Conservation (phyloP, 148 eudicot genomes). For the Persicaria maculosa region DNA sequence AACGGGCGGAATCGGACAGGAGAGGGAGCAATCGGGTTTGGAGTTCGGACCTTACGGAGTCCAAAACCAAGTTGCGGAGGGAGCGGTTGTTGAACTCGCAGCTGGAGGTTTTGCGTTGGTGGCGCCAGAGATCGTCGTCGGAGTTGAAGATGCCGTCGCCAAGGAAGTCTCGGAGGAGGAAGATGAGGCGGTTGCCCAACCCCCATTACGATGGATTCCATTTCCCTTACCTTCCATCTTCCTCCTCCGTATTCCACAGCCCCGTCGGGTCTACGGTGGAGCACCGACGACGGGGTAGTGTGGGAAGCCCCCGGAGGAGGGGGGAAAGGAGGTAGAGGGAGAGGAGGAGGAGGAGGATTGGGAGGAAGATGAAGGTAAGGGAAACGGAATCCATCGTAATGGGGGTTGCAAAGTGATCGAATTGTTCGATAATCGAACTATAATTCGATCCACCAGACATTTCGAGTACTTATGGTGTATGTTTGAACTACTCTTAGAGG, state of each 20-base stretch:
- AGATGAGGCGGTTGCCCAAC: constrained; percentile 21
- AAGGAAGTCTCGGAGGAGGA: not conserved
- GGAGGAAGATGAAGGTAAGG: not conserved
- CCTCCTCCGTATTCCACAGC: no score
- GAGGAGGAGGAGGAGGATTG: not conserved
- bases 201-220: no score
- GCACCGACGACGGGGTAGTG: constrained; percentile 1
- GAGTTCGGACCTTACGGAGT: constrained; percentile 5
- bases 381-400: not conserved
- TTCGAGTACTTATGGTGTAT: no score
- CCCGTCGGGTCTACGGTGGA: not conserved
- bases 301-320: not conserved
- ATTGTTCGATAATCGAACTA: not conserved
- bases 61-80: constrained; percentile 1
- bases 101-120: constrained; percentile 9
- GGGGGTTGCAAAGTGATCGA: not conserved
- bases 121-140: constrained; percentile 3
- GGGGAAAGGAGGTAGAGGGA: not conserved
- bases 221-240: no score
- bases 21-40: constrained; percentile 1
- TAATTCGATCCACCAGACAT: not conserved
- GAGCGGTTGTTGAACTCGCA: constrained; percentile 10
- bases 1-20: not conserved
- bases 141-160: constrained; percentile 10
- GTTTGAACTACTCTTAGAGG: no score